These are phyloP conservation scores for Tephrocybe sp. DNA, from an alignment of 768 basidiomycete genomes.

Conservation along the genomic window DNA sequence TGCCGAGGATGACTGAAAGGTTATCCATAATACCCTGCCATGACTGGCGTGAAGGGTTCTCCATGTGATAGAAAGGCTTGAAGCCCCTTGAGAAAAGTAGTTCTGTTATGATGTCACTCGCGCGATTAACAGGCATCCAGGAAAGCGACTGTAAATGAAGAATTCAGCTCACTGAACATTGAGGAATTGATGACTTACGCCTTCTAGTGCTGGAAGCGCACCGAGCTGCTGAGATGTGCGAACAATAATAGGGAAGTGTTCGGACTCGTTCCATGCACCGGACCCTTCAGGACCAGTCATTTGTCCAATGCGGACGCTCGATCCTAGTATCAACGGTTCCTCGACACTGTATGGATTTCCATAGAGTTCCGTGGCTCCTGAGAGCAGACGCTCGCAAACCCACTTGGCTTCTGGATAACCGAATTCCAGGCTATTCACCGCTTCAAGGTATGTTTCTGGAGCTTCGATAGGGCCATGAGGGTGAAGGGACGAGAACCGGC, in stretches of 20 bases:
- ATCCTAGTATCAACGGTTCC: slow-evolving; percentile 18
- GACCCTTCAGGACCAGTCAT: slow-evolving; percentile 34
- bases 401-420: slow-evolving; percentile 37
- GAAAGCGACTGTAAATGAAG: slow-evolving; percentile 25
- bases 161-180: neutral
- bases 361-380: slow-evolving; percentile 25
- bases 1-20: slow-evolving; percentile 23
- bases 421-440: slow-evolving; percentile 22
- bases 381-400: slow-evolving; percentile 32
- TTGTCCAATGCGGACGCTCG: slow-evolving; percentile 32
- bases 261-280: slow-evolving; percentile 35
- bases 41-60: slow-evolving; percentile 33
- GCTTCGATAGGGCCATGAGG: slow-evolving; percentile 25
- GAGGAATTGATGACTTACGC: slow-evolving; percentile 19
- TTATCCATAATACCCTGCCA: slow-evolving; percentile 27
- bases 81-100: slow-evolving; percentile 29
- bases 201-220: slow-evolving; percentile 26
- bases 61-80: slow-evolving; percentile 30
- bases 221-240: slow-evolving; percentile 25
- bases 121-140: slow-evolving; percentile 34
- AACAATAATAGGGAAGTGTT: slow-evolving; percentile 34
- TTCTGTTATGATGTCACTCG: slow-evolving; percentile 25
- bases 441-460: slow-evolving; percentile 28
- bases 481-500: slow-evolving; percentile 26
- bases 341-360: slow-evolving; percentile 15